Percentiles rank a stretch among this genome's conserved stretches.
These are phyloP conservation scores for Trichoderma virens DNA, from an alignment of 495 filamentous ascomycete species.

Conservation along the genomic window DNA sequence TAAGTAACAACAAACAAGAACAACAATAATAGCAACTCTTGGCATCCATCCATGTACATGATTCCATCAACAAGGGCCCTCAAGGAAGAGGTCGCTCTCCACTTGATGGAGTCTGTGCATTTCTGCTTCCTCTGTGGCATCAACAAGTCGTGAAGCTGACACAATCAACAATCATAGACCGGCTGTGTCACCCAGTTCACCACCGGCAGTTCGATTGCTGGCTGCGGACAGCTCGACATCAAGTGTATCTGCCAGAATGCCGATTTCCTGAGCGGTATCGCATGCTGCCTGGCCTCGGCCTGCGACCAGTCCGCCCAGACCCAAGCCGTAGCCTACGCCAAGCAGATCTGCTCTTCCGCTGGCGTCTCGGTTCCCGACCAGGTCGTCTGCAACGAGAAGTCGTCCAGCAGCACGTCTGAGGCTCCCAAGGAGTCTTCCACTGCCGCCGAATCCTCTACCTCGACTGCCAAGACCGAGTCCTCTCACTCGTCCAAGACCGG, in stretches of 20 bases:
- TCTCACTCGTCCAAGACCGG: neutral
- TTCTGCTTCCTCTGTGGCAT: neutral
- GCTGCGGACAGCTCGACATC: slow-evolving; percentile 45
- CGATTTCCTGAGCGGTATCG: slow-evolving; percentile 47
- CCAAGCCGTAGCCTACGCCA: slow-evolving; percentile 18
- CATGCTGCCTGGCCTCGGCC: slow-evolving; percentile 50
- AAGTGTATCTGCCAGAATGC: slow-evolving; percentile 54
- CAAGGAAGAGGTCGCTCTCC: too few species aligned
- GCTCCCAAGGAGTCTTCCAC: neutral
- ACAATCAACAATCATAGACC: neutral
- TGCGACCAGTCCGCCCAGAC: slow-evolving; percentile 49
- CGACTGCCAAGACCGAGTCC: neutral
- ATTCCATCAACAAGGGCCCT: too few species aligned
- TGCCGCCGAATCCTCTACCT: neutral
- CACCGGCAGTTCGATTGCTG: slow-evolving; percentile 25
- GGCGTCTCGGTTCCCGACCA: slow-evolving; percentile 9
- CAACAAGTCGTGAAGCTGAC: too few species aligned
- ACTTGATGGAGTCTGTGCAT: neutral
- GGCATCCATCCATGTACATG: too few species aligned
- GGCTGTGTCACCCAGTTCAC: slow-evolving; percentile 43
- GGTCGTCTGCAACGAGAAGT: slow-evolving; percentile 8
- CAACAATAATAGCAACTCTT: neutral
- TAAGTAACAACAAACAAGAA: neutral
- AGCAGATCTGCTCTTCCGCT: slow-evolving; percentile 13
- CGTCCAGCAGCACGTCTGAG: neutral